These are phyloP conservation scores for Furcasterigmium furcatum DNA, from an alignment of 2,329 filamentous ascomycete species.

Conservation along the genomic window DNA sequence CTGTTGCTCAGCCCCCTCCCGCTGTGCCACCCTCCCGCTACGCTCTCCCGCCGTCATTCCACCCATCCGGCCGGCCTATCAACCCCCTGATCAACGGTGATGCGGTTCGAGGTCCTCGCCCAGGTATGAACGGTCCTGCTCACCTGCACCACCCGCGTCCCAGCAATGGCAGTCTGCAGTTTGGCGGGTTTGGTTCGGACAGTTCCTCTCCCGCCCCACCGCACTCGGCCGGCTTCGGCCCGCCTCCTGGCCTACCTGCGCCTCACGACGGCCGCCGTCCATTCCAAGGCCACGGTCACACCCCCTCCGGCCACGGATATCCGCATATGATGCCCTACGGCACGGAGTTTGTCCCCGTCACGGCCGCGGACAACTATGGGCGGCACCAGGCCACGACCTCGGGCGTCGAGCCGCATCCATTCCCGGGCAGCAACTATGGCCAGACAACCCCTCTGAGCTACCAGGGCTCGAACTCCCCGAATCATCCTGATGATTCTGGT, in stretches of 20 bases:
- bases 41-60: conserved; percentile 29
- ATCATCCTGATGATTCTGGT: conserved; percentile 40
- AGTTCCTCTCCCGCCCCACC: conserved; percentile 55
- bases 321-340: conserved; percentile 33
- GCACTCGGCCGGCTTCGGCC: conserved; percentile 41
- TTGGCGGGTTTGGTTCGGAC: conserved; percentile 54
- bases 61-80: conserved; percentile 19
- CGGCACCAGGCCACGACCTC: conserved; percentile 27
- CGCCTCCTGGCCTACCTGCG: conserved; percentile 41
- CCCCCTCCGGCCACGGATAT: conserved; percentile 26
- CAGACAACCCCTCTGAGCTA: conserved; percentile 59
- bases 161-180: conserved; percentile 54
- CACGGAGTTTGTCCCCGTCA: conserved; percentile 28
- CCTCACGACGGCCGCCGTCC: conserved; percentile 25
- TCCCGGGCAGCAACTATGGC: conserved; percentile 35
- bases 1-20: conserved; percentile 17
- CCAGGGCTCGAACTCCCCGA: conserved; percentile 58
- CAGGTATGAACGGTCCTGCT: conserved; percentile 27
- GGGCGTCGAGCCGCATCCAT: conserved; percentile 27
- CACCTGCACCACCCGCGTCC: conserved; percentile 48
- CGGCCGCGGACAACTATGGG: conserved; percentile 32
- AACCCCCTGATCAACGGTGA: conserved; percentile 28
- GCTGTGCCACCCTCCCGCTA: conserved; percentile 30
- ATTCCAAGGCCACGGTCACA: conserved; percentile 21
- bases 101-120: conserved; percentile 24